Conservation (phyloP, 164 flowering plant genomes). For the Annona squamosa region DNA sequence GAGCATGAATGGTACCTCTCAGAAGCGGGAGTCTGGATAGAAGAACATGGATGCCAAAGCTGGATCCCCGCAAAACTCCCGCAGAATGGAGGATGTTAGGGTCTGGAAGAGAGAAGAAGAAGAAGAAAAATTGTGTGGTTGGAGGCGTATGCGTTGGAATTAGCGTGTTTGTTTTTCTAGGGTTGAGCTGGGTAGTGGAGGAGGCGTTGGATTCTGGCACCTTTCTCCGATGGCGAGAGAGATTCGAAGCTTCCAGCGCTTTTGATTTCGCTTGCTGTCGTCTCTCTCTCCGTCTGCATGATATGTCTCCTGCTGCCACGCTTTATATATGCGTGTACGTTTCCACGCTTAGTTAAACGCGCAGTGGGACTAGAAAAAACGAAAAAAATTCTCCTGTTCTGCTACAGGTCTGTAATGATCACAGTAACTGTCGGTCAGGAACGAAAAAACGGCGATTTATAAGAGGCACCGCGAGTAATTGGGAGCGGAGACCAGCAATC, state of each 20-base stretch:
- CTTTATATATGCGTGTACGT: neutral
- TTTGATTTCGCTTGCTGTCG: neutral
- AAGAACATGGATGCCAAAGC: neutral
- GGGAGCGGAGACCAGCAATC: no score
- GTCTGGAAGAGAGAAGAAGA: neutral
- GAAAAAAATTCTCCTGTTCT: no score
- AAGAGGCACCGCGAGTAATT: no score
- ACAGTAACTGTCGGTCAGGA: no score
- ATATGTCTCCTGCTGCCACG: neutral
- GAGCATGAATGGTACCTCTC: neutral
- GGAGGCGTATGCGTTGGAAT: neutral
- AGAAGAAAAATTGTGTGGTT: neutral
- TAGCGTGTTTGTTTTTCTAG: neutral
- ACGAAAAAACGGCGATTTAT: no score
- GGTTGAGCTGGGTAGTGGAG: neutral
- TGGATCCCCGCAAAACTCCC: neutral
- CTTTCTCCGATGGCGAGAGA: neutral
- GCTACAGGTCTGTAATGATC: no score
- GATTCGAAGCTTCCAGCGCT: conserved; percentile 1
- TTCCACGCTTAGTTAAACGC: no score
- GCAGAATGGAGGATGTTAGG: neutral
- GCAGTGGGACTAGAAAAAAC: no score
- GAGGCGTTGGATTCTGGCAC: neutral
- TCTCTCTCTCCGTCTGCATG: neutral
- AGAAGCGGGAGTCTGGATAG: neutral